Conservation (phyloP, 805 yeast species). For the Saturnispora sekii region DNA sequence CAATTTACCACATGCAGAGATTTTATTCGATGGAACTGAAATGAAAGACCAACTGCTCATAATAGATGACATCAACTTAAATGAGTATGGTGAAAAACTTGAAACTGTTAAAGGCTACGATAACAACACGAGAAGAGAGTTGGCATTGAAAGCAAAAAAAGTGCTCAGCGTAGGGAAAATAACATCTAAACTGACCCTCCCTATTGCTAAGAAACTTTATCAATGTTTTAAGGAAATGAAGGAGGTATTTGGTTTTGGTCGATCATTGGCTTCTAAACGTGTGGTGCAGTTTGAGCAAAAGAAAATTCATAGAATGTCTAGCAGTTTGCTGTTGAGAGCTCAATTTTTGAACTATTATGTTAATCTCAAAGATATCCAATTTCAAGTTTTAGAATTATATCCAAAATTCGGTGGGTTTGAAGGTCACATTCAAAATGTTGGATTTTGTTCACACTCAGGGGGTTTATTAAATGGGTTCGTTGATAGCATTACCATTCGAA, state of each 20-base stretch:
- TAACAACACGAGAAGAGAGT: constrained; percentile 14
- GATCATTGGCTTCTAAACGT: too few species aligned
- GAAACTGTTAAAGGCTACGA: constrained; percentile 19
- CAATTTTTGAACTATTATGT: constrained; percentile 13
- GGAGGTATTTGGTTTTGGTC: too few species aligned
- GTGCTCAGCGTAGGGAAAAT: constrained; percentile 11
- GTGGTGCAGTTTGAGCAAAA: constrained; percentile 4
- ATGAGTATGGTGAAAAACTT: neutral
- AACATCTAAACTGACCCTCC: neutral
- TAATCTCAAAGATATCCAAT: constrained; percentile 11
- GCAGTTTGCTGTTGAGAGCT: constrained; percentile 18
- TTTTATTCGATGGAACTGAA: neutral
- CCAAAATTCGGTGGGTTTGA: constrained; percentile 27
- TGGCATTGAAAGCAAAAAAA: constrained; percentile 3
- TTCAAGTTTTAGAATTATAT: constrained; percentile 16
- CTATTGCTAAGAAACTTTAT: neutral
- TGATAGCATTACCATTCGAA: neutral
- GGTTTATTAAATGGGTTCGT: constrained; percentile 3
- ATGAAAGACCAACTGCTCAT: constrained; percentile 1
- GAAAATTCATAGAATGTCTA: constrained; percentile 19
- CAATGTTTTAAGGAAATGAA: neutral
- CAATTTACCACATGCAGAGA: neutral
- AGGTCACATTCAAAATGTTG: constrained; percentile 14
- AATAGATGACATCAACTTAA: constrained; percentile 18
- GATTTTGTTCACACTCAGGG: constrained; percentile 14